Evolutionary conservation across 1,284 basidiomycete genomes (phyloP).

Genomic region (Ceratobasidium sp.): DNA sequence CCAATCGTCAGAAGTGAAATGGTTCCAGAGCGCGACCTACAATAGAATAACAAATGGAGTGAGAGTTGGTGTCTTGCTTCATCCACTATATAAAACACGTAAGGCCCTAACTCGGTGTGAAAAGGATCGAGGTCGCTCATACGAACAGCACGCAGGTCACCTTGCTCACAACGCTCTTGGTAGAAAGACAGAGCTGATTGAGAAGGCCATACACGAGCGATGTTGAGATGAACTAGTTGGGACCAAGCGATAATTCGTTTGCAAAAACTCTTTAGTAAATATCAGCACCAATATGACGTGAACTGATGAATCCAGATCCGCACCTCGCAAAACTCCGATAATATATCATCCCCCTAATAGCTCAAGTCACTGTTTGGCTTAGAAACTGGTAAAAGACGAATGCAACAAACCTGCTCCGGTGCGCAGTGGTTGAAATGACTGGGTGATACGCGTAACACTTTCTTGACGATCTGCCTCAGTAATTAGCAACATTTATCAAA

Average conservation of each 20-base stretch:
- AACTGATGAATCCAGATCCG: background rate
- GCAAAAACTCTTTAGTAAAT: background rate
- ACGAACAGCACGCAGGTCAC: background rate
- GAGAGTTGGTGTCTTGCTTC: background rate
- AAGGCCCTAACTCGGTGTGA: background rate
- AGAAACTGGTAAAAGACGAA: background rate
- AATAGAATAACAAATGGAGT: background rate
- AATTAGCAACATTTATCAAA: too few relatives aligned
- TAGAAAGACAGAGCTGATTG: background rate
- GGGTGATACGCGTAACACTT: background rate
- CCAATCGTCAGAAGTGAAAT: background rate
- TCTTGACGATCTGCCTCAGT: slow-evolving; percentile 13
- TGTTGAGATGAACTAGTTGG: background rate
- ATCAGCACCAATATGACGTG: background rate
- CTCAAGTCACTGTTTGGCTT: too few relatives aligned
- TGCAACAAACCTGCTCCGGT: background rate
- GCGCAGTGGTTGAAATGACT: background rate
- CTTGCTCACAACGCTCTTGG: background rate
- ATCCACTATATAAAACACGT: background rate
- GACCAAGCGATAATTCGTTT: background rate
- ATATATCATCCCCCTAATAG: background rate
- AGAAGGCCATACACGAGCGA: background rate
- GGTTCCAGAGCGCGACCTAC: background rate
- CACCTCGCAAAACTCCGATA: background rate
- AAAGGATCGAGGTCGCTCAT: background rate